phyloP scores from a whole-genome alignment of 2,329 filamentous ascomycete genomes.

The Cercospora sp. region DNA sequence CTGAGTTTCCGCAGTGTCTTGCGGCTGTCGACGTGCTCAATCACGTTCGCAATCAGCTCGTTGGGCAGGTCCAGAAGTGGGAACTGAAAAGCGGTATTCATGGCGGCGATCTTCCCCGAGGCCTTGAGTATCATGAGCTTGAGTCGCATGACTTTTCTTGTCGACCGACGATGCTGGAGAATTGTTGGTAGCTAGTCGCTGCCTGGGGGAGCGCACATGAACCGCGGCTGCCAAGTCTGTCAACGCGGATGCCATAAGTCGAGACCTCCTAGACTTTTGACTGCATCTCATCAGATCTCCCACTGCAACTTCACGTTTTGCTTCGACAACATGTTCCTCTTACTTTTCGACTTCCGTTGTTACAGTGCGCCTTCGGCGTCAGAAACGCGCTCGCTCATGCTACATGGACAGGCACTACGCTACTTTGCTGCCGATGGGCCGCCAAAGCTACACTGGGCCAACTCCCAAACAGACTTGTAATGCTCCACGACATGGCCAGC shows the following conservation, averaged over 20 bases:
- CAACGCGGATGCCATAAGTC: neutral
- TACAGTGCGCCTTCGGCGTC: neutral
- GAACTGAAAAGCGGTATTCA: slow-evolving; percentile 25
- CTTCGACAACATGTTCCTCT: too few relatives aligned
- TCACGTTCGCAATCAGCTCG: slow-evolving; percentile 28
- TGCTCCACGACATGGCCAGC: neutral
- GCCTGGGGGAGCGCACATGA: neutral
- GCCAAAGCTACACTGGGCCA: neutral
- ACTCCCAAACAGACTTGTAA: neutral
- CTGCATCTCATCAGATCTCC: neutral
- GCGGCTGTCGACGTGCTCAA: slow-evolving; percentile 27
- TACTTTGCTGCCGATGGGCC: neutral
- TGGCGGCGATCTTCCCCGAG: slow-evolving; percentile 18
- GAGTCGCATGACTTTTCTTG: slow-evolving; percentile 10
- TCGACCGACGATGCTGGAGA: neutral
- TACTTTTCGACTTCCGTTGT: neutral
- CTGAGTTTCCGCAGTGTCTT: slow-evolving; percentile 22
- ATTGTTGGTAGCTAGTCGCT: neutral
- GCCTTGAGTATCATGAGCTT: slow-evolving; percentile 15
- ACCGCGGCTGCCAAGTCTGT: too few relatives aligned
- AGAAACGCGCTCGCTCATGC: neutral
- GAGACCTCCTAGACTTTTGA: neutral
- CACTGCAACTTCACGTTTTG: neutral
- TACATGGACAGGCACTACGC: neutral
- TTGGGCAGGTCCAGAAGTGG: slow-evolving; percentile 28